Evolutionary conservation across 768 basidiomycete genomes (phyloP), one percentile per base, ranked within the genome.

Genomic region (Suillus discolor): DNA sequence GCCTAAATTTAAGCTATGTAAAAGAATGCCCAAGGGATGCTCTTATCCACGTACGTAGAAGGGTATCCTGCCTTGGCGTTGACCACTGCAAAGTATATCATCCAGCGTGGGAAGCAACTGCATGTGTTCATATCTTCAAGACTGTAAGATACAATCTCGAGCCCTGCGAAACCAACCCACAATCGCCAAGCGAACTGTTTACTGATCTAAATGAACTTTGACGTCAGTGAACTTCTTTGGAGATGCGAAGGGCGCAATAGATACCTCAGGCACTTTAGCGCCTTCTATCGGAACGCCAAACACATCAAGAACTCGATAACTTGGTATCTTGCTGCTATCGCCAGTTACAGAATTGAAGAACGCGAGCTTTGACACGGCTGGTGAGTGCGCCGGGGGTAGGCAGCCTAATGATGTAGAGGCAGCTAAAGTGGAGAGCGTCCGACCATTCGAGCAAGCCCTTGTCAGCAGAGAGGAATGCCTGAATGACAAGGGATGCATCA

Each of bases 51-150:
- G 71, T 74, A 92, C 94, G 74, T 94, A 95, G 77, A 94, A 95
- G 5, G 91, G 92, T 69, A 94, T 94, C 77, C 92, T 94, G 31
- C 96, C 96, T 77, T 98, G 96, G 11, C 96, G 87, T 74, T 98
- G 96, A 9, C 95, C 89, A 69, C 95, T 96, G 78, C 95, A 93
- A 20, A 98, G 82, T 42, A 97, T 81, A 69, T 89, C 94, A 79
- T 97, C 96, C 73, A 96, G 79, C 45, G 89, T 87, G 0, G 96
- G 94, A 63, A 94, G 79, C 34, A 93, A 81, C 63, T 86, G 85
- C 91, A 94, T 94, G 64, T 89, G 79, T 75, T 91, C 88, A 71
- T 93, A 96, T 67, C 89, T 89, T 47, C 45, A 38, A 57, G 42
- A 9, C 55, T 41, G 18, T 25, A 38, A 51, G 62, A 57, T 65